Conservation (phyloP, 495 filamentous ascomycete genomes). For the Trichoderma asperelloides region DNA sequence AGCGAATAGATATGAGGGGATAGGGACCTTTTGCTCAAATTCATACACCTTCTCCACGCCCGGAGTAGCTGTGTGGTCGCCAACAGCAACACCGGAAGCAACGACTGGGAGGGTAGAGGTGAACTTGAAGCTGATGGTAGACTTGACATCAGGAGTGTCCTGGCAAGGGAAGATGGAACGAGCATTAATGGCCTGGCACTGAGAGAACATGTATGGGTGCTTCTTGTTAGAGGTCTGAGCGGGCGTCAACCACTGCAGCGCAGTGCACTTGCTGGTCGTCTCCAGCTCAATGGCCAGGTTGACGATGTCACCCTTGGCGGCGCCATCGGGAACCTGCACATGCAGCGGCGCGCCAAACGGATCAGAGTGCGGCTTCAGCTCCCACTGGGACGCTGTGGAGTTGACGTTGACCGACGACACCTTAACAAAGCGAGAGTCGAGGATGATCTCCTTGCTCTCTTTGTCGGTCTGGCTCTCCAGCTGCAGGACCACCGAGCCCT, state of each 20-base stretch:
- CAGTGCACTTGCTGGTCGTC: constrained; percentile 71
- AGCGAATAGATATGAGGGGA: constrained; percentile 90
- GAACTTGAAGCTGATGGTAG: constrained; percentile 80
- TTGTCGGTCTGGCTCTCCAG: constrained; percentile 63
- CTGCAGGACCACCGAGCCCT: constrained; percentile 64
- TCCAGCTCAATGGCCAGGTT: constrained; percentile 49
- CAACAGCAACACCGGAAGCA: constrained; percentile 71
- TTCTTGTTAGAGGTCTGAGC: constrained; percentile 89
- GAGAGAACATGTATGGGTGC: constrained; percentile 93
- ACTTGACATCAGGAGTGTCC: constrained; percentile 93
- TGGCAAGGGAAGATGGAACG: constrained; percentile 92
- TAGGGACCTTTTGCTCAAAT: constrained; percentile 83
- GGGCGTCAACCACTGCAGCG: constrained; percentile 83
- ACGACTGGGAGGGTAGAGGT: constrained; percentile 78
- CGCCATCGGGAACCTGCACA: constrained; percentile 55
- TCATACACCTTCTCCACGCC: constrained; percentile 42
- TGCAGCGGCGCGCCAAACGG: constrained; percentile 75
- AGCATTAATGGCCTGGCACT: constrained; percentile 94
- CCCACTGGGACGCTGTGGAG: constrained; percentile 50
- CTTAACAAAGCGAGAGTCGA: constrained; percentile 78
- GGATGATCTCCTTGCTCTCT: constrained; percentile 62
- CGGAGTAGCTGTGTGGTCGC: constrained; percentile 20
- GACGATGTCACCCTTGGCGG: constrained; percentile 51
- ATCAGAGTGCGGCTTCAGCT: constrained; percentile 54
- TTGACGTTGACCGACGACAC: constrained; percentile 59